Evolutionary conservation across 352 stramenopile species (phyloP).

Genomic region (Detonula confervacea): DNA sequence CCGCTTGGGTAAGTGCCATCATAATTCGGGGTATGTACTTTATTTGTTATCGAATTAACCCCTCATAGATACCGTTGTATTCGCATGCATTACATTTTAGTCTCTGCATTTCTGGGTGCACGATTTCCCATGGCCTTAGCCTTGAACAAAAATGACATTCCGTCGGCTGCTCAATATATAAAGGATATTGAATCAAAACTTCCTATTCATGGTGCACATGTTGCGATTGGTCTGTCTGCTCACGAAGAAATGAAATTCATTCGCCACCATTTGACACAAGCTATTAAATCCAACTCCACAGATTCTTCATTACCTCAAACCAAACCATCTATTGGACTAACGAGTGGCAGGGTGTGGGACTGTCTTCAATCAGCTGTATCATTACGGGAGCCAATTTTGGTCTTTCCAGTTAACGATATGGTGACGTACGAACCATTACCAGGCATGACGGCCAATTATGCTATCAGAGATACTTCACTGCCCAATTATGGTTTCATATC

Average conservation of each 20-base stretch:
- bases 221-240: conserved; percentile 68
- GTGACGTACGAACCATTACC: conserved; percentile 68
- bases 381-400: conserved; percentile 68
- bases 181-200: conserved; percentile 65
- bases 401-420: conserved; percentile 82
- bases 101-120: conserved; percentile 77
- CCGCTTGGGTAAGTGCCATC: conserved; percentile 70
- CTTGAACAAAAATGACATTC: conserved; percentile 84
- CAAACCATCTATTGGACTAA: conserved; percentile 1
- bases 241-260: conserved; percentile 82
- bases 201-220: conserved; percentile 76
- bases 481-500: conserved; percentile 73
- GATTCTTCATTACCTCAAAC: conserved; percentile 14
- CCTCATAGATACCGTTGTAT: too few relatives aligned
- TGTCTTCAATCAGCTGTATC: conserved; percentile 74
- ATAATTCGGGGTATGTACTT: too few relatives aligned
- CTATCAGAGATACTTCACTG: conserved; percentile 60
- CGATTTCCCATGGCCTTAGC: conserved; percentile 83
- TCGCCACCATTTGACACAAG: conserved; percentile 46
- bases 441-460: conserved; percentile 61
- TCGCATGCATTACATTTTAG: too few relatives aligned
- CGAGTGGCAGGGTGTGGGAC: conserved; percentile 63
- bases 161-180: conserved; percentile 54
- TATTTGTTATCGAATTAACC: too few relatives aligned
- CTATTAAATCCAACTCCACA: too few relatives aligned